Percentiles rank a stretch among this genome's conserved stretches.
These are phyloP conservation scores for Choiromyces venosus DNA, from an alignment of 495 filamentous ascomycete genomes.

Conservation along the genomic window DNA sequence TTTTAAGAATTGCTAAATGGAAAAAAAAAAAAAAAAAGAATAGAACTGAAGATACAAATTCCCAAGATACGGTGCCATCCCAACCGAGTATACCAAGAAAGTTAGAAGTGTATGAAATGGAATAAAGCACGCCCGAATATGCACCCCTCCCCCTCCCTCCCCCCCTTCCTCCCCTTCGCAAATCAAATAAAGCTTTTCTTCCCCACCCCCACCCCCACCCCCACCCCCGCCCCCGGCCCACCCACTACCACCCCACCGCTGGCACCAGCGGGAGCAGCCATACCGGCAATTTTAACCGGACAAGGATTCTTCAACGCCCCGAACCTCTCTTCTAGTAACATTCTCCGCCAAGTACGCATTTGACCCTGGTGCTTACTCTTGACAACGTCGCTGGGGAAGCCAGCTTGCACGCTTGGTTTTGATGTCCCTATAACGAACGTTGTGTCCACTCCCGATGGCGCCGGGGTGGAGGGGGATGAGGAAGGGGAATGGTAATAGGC, in stretches of 20 bases:
- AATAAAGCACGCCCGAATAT: too few species aligned
- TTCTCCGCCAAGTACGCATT: constrained; percentile 10
- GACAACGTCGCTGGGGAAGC: not conserved
- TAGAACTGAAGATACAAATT: too few species aligned
- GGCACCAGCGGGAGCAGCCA: not conserved
- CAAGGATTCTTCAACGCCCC: constrained; percentile 12
- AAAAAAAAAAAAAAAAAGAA: too few species aligned
- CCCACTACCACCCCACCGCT: not conserved
- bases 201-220: not conserved
- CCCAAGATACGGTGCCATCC: too few species aligned
- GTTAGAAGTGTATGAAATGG: too few species aligned
- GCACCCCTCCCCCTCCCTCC: too few species aligned
- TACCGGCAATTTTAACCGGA: constrained; percentile 9
- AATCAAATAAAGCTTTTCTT: not conserved
- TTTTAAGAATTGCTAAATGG: too few species aligned
- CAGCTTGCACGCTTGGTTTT: constrained; percentile 1
- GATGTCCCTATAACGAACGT: constrained; percentile 15
- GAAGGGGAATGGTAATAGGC: not conserved
- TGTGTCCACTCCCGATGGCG: not conserved
- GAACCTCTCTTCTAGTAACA: constrained; percentile 8
- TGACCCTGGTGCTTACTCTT: constrained; percentile 10
- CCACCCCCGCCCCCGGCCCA: not conserved
- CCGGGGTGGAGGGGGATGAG: not conserved
- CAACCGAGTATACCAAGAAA: too few species aligned
- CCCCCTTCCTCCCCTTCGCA: too few species aligned